Evolutionary conservation across 1,284 basidiomycete species (phyloP), one percentile per base, ranked within the genome.

Genomic region (Blastosporella zonata): DNA sequence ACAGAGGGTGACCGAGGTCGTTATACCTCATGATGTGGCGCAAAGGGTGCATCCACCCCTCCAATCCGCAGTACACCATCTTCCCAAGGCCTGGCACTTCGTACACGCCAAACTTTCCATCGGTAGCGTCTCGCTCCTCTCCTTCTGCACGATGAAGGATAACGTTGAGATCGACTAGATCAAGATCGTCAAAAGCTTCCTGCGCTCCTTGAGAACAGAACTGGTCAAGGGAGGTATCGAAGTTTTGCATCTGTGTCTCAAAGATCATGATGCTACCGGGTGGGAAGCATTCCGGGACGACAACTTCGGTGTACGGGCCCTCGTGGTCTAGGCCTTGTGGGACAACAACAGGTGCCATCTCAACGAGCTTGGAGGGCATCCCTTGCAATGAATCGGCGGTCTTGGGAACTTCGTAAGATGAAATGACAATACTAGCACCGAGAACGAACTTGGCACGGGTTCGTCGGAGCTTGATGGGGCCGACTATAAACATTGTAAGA

Each of bases 1-100:
- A 96, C 3, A 97, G 74, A 0, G 93, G 80, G 65, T 97, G 93
- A 0, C 95, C 94, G 6, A 97, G 77, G 63, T 97, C 93, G 65
- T 97, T 97, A 61, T 82, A 79, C 53, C 76, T 74, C 80, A 94
- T 93, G 62, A 97, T 82, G 52, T 84, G 79, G 34, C 81, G 76
- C 45, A 97, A 71, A 0, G 85, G 84, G 55, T 87, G 82, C 92
- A 97, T 97, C 92, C 93, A 97, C 1, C 94, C 95, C 65, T 97
- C 92, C 43, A 97, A 67, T 22, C 94, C 94, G 61, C 93, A 97
- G 67, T 96, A 97, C 9, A 81, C 82, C 61, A 93, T 70, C 47
- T 78, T 77, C 0, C 88, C 90, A 28, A 83, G 65, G 22, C 77
- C 79, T 8, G 93, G 89, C 25, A 97, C 70, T 44, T 83, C 76